These are phyloP conservation scores for Phoma sp. DNA, from an alignment of 2,329 filamentous ascomycete species.

Conservation along the genomic window DNA sequence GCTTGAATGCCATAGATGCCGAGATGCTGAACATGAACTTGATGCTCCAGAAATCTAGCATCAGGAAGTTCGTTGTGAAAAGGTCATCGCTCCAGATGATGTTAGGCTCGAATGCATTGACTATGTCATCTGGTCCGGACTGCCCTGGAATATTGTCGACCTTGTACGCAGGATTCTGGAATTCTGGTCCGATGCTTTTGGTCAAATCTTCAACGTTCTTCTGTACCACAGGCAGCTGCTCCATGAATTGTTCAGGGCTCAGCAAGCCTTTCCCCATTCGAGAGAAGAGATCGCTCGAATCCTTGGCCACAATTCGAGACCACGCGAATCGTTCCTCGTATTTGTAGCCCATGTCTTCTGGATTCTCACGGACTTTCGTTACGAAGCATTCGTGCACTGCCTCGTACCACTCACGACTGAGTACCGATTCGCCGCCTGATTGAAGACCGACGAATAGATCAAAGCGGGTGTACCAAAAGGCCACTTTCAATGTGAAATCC, in stretches of 20 bases:
- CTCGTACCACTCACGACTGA: slow-evolving; percentile 80
- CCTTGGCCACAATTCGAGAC: slow-evolving; percentile 75
- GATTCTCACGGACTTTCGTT: slow-evolving; percentile 63
- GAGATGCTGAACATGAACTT: slow-evolving; percentile 82
- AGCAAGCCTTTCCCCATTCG: slow-evolving; percentile 69
- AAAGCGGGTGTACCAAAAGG: slow-evolving; percentile 90
- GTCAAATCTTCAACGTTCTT: slow-evolving; percentile 51
- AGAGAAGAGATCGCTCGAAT: slow-evolving; percentile 80
- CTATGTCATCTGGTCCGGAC: slow-evolving; percentile 67
- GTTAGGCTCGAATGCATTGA: slow-evolving; percentile 73
- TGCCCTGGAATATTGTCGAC: slow-evolving; percentile 68
- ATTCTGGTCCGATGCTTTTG: slow-evolving; percentile 63
- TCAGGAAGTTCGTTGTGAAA: slow-evolving; percentile 75
- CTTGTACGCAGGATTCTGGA: slow-evolving; percentile 67
- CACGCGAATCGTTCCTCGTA: slow-evolving; percentile 70
- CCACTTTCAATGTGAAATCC: slow-evolving; percentile 72
- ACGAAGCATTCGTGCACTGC: slow-evolving; percentile 68
- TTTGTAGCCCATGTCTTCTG: slow-evolving; percentile 68
- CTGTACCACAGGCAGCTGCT: slow-evolving; percentile 60
- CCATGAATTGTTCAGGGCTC: slow-evolving; percentile 66
- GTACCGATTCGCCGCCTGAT: slow-evolving; percentile 74
- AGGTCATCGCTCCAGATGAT: slow-evolving; percentile 70
- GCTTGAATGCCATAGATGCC: slow-evolving; percentile 62
- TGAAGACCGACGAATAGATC: slow-evolving; percentile 85
- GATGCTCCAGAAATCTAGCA: slow-evolving; percentile 78